Evolutionary conservation across 495 filamentous ascomycete genomes (phyloP), one percentile per base, ranked within the genome.

Genomic region (Hypoxylon rickii): DNA sequence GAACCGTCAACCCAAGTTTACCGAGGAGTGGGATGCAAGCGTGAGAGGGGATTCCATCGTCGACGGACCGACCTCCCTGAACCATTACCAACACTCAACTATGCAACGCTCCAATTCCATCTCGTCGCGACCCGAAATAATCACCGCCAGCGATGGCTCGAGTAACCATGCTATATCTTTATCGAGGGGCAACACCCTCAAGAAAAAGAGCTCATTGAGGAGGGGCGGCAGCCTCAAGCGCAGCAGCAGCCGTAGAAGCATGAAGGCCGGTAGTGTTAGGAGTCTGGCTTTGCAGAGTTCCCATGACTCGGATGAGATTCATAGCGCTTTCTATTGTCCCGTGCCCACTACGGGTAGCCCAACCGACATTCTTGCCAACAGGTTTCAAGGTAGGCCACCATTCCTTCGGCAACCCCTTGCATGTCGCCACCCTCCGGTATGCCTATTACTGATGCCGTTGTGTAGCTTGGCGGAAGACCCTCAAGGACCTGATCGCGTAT

Each of bases 401-500:
- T 21, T 29, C 12, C 32, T 12, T 22, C 17, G 42, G 19, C 37
- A 44, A 55, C 26, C 13, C n/a, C n/a, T n/a, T n/a, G n/a, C n/a
- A n/a, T n/a, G n/a, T n/a, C n/a, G n/a, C n/a, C n/a, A n/a, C 31
- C 12, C 4, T 48, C 15, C 13, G 19, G 29, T 7, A 13, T 44
- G 36, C 32, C 37, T 16, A 1, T 37, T 18, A 12, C 34, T 62
- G 24, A 62, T 32, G 19, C 15, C 11, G n/a, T 15, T 24, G 37
- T 40, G 16, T 57, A 96, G 94, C 89, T 44, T 98, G 94, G 94
- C 82, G 94, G 31, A 96, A 96, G 78, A 79, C 96, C 10, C 80
- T 98, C 22, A 98, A 98, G 70, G 92, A 96, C 63, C 78, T 96
- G 32, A 96, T 97, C 57, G 78, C 89, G 21, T 98, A 96, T 70